Conservation (phyloP, 139 green algal species). For the Raphidocelis subcapitata region DNA sequence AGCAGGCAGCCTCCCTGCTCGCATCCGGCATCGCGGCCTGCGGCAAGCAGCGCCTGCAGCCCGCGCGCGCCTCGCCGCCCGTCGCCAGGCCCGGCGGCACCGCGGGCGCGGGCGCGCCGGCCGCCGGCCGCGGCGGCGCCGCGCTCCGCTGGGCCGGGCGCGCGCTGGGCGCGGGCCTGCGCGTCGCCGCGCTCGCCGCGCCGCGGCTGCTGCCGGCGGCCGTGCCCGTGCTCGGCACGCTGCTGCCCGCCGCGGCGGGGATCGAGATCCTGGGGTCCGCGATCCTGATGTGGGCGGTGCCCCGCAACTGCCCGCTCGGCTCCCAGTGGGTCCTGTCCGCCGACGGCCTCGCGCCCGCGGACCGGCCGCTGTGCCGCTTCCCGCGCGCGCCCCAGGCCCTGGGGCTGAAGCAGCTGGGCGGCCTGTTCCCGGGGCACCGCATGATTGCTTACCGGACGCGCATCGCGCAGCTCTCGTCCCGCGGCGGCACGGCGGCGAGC, state of each 20-base stretch:
- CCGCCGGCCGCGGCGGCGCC: no score
- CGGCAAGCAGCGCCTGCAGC: no score
- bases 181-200: conserved; percentile 7
- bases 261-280: conserved; percentile 10
- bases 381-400: not conserved
- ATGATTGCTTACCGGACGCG: conserved; percentile 26
- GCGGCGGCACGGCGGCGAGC: no score
- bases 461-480: conserved; percentile 5
- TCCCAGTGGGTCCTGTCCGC: conserved; percentile 22
- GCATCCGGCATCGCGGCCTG: no score
- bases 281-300: not conserved
- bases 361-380: conserved; percentile 1
- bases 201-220: conserved; percentile 9
- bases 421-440: conserved; percentile 23
- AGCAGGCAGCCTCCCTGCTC: no score
- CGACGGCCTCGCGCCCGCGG: not conserved
- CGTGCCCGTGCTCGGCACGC: not conserved
- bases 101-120: no score
- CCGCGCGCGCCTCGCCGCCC: no score
- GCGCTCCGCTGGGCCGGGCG: not conserved
- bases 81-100: no score
- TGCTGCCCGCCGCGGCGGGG: not conserved
- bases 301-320: conserved; percentile 11
- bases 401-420: conserved; percentile 10
- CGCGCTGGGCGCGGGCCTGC: conserved; percentile 6